Base-by-base conservation (phyloP, 1,284 basidiomycete genomes). In the Melampsora americana region DNA sequence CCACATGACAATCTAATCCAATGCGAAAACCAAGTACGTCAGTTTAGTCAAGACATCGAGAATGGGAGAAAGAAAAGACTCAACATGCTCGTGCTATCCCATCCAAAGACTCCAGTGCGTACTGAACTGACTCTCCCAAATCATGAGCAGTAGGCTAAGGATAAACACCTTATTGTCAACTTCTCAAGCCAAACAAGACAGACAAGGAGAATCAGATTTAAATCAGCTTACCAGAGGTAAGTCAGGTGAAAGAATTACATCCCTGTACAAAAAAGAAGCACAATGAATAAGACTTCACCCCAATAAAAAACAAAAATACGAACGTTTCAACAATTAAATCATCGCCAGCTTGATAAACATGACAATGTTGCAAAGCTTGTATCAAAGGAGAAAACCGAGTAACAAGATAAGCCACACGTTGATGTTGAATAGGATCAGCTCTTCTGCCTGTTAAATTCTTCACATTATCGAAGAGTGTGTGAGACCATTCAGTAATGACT, bases 321-420 rank as follows among this genome's bases (percentile, higher is more conserved):
- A 81, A 80, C 48, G 81, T 79, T 73, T 86, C 85, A 18, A 85
- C 84, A 35, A 85, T 81, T n/a, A 84, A 77, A 69, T 84, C 84
- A 26, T 81, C 81, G 1, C 81, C 81, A 1, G 79, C 79, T 18
- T 80, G 77, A 68, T 80, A 82, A 20, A 82, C 78, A 32, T 78
- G 78, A 16, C 79, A 66, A 62, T 81, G 80, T 70, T 81, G 81
- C 5, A 82, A 73, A 0, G 77, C 79, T n/a, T 68, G 78, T 18
- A 82, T 79, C 32, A 81, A 77, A 2, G 81, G 80, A 18, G 79
- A 79, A 76, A 82, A 82, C 14, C 85, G 80, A 2, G 84, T 82
- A 28, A 85, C 84, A 56, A 86, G 82, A 76, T 86, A 86, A 0
- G 86, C 81, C n/a, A 86, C 82, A 14, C 84, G 79, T 77, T 80